Evolutionary conservation across 2,329 filamentous ascomycete species (phyloP).

Genomic region (Trichoderma oligosporum): DNA sequence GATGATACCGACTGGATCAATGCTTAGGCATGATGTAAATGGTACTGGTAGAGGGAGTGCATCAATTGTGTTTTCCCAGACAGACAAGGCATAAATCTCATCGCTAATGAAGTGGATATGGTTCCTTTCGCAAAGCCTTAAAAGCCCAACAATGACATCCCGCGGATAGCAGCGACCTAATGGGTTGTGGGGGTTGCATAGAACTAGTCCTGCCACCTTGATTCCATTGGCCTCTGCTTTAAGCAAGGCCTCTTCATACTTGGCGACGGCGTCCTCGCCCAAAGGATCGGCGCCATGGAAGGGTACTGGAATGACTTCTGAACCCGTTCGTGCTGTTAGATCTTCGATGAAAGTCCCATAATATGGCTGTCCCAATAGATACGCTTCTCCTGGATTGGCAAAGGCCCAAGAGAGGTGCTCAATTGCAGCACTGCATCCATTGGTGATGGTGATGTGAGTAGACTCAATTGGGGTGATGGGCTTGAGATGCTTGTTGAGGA

Average conservation of each 20-base stretch:
- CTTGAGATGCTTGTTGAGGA: slow-evolving; percentile 34
- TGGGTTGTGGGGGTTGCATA: slow-evolving; percentile 51
- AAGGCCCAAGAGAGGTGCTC: slow-evolving; percentile 40
- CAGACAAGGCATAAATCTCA: slow-evolving; percentile 49
- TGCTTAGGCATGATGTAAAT: slow-evolving; percentile 45
- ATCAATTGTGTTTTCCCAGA: slow-evolving; percentile 41
- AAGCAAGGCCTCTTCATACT: slow-evolving; percentile 44
- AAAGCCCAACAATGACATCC: slow-evolving; percentile 36
- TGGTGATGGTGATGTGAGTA: slow-evolving; percentile 36
- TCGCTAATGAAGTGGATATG: slow-evolving; percentile 50
- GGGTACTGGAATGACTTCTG: slow-evolving; percentile 40
- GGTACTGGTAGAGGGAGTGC: slow-evolving; percentile 24
- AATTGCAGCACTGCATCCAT: slow-evolving; percentile 40
- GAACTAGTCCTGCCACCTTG: slow-evolving; percentile 42
- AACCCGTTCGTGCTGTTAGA: slow-evolving; percentile 39
- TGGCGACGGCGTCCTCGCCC: slow-evolving; percentile 36
- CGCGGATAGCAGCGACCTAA: slow-evolving; percentile 45
- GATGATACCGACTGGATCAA: slow-evolving; percentile 43
- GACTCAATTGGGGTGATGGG: slow-evolving; percentile 29
- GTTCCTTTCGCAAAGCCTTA: slow-evolving; percentile 46
- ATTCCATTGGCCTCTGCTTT: slow-evolving; percentile 36
- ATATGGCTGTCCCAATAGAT: slow-evolving; percentile 39
- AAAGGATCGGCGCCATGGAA: slow-evolving; percentile 45
- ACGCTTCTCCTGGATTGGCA: slow-evolving; percentile 37
- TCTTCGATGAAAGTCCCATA: slow-evolving; percentile 48